Percentiles rank a stretch among this genome's conserved stretches.
These are phyloP conservation scores for Talaromyces thailandensis DNA, from an alignment of 495 filamentous ascomycete genomes.

Conservation along the genomic window DNA sequence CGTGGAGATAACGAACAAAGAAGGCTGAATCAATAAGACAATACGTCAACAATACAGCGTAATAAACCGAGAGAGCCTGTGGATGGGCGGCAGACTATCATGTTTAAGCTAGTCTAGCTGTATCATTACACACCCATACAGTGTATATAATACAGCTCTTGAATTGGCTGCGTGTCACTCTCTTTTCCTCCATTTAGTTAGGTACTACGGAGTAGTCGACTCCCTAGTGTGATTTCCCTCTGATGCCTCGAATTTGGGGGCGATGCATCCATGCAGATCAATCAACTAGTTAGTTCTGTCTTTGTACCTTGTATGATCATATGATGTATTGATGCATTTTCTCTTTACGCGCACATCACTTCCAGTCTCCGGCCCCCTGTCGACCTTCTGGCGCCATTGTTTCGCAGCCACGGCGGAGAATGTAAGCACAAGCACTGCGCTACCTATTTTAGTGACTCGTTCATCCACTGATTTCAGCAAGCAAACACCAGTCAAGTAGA, in stretches of 20 bases:
- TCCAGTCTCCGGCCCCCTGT: background rate
- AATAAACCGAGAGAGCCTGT: background rate
- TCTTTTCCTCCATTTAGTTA: background rate
- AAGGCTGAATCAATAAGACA: background rate
- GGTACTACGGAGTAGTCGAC: too few species aligned
- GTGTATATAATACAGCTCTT: background rate
- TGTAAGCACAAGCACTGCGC: background rate
- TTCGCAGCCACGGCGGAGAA: background rate
- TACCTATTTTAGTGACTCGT: background rate
- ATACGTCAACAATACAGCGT: background rate
- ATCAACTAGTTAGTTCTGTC: background rate
- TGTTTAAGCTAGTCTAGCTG: background rate
- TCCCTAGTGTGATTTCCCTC: too few species aligned
- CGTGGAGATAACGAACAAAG: background rate
- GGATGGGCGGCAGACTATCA: background rate
- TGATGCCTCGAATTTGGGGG: background rate
- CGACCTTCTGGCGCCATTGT: background rate
- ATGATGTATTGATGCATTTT: background rate
- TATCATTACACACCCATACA: background rate
- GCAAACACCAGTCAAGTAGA: too few species aligned
- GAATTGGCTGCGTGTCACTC: background rate
- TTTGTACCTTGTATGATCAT: background rate
- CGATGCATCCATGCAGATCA: background rate
- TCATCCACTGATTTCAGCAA: background rate
- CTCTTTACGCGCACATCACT: background rate